phyloP scores from a whole-genome alignment of 2,329 filamentous ascomycete species.

The Xylariaceae sp. region DNA sequence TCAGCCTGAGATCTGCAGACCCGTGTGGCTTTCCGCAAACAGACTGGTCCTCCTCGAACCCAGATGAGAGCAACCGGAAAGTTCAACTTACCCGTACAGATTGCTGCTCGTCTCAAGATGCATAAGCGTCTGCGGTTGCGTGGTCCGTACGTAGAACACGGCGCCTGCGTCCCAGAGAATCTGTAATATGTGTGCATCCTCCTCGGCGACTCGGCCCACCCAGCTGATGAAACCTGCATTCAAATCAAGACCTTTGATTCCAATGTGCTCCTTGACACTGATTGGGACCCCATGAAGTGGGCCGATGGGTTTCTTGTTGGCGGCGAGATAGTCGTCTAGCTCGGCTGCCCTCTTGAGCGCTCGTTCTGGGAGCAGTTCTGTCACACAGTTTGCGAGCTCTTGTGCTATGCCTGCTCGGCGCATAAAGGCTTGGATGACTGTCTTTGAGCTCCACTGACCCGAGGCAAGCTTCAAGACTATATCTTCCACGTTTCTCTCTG shows the following conservation, averaged over 20 bases:
- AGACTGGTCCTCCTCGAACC: not conserved
- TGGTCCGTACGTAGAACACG: conserved; percentile 60
- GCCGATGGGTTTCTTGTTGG: conserved; percentile 32
- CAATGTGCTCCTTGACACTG: conserved; percentile 59
- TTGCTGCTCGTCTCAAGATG: conserved; percentile 59
- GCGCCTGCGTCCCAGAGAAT: conserved; percentile 55
- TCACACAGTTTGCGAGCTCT: conserved; percentile 46
- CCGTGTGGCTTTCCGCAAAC: too few relatives aligned
- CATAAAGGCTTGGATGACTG: conserved; percentile 60
- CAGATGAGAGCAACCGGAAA: not conserved
- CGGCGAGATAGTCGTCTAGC: conserved; percentile 34
- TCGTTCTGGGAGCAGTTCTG: conserved; percentile 35
- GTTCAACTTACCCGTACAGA: conserved; percentile 49
- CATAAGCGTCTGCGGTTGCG: conserved; percentile 61
- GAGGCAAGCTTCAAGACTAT: conserved; percentile 51
- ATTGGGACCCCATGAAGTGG: conserved; percentile 46
- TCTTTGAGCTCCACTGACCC: conserved; percentile 50
- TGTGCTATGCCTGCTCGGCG: conserved; percentile 61
- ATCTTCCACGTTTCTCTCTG: conserved; percentile 52
- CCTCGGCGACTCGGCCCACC: conserved; percentile 51
- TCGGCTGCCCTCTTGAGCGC: conserved; percentile 36
- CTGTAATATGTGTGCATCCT: conserved; percentile 56
- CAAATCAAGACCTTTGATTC: conserved; percentile 54
- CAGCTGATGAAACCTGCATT: conserved; percentile 58
- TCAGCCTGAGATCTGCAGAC: too few relatives aligned